Evolutionary conservation across 2,329 filamentous ascomycete species (phyloP).

Genomic region (Cytospora leucostoma): DNA sequence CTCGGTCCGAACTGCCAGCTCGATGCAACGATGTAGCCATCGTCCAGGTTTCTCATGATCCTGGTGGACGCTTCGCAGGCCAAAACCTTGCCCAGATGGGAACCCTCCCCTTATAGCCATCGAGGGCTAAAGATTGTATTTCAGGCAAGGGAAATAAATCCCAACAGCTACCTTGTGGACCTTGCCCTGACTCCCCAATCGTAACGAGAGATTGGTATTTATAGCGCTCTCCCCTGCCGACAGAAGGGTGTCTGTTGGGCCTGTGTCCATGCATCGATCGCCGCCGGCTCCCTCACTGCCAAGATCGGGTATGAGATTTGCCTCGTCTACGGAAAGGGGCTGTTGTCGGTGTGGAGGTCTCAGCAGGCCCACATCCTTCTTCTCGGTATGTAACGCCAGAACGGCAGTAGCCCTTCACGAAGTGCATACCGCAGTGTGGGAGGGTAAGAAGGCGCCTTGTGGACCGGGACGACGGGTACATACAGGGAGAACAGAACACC

Average conservation of each 20-base stretch:
- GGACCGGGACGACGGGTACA: not conserved
- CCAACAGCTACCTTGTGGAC: not conserved
- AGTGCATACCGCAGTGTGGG: not conserved
- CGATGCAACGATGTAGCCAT: no score
- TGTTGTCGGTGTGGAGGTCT: slow-evolving; percentile 11
- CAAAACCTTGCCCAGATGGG: not conserved
- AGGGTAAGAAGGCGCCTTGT: not conserved
- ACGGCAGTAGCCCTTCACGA: not conserved
- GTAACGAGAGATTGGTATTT: not conserved
- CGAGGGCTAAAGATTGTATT: not conserved
- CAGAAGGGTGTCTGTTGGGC: not conserved
- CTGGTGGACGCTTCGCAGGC: not conserved
- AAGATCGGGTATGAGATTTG: slow-evolving; percentile 3
- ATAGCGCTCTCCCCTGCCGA: not conserved
- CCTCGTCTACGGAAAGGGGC: slow-evolving; percentile 22
- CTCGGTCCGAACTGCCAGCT: no score
- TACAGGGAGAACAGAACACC: not conserved
- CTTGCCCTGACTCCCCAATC: not conserved
- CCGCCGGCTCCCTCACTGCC: not conserved
- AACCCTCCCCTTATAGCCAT: not conserved
- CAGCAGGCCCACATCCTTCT: slow-evolving; percentile 9
- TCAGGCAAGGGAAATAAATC: not conserved
- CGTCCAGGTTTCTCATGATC: not conserved
- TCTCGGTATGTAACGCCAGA: not conserved
- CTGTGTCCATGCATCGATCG: not conserved